Evolutionary conservation across 2,329 filamentous ascomycete species (phyloP), one percentile per base, ranked within the genome.

Genomic region (Colletotrichum gloeosporioides): DNA sequence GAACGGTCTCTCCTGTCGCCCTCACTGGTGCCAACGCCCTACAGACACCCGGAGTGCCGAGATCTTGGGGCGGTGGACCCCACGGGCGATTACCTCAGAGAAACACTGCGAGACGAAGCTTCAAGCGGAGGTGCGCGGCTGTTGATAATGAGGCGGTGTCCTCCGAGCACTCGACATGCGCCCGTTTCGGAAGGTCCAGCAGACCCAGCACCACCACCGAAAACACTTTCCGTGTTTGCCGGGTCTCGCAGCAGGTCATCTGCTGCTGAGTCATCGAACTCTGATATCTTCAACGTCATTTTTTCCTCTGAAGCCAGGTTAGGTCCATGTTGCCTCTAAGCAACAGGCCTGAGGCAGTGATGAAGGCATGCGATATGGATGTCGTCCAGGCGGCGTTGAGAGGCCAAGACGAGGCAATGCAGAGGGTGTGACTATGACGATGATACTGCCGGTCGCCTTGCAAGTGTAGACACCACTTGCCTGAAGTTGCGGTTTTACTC

Each of bases 141-240:
- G 39, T 57, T 66, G 68, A 64, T 59, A 64, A 49, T 32, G 67
- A 74, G 67, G 68, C 68, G 63, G 73, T 66, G 73, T 55, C 69
- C 73, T 75, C 53, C 62, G 69, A 72, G 36, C 61, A 62, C 68
- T 49, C 53, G 53, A 31, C 62, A 18, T 55, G 62, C 68, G 27
- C 68, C 70, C 57, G 70, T 73, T 69, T 73, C 69, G 69, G 73
- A 64, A 75, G 63, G 69, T 75, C 32, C 27, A 76, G 69, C 25
- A 69, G 57, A 62, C 25, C 32, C 27, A 10, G 49, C 29, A 25
- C 27, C 53, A 36, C 63, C 13, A 39, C 55, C 62, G 69, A 71
- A 73, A 27, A 8, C 34, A 57, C 49, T 67, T 67, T 39, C 34
- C 69, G 57, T 73, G 70, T 59, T 49, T 68, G 57, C 70, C 73